Evolutionary conservation across 176 grass and related monocot species (phyloP), one percentile per base, ranked within the genome.

Genomic region (Triticum timopheevii): DNA sequence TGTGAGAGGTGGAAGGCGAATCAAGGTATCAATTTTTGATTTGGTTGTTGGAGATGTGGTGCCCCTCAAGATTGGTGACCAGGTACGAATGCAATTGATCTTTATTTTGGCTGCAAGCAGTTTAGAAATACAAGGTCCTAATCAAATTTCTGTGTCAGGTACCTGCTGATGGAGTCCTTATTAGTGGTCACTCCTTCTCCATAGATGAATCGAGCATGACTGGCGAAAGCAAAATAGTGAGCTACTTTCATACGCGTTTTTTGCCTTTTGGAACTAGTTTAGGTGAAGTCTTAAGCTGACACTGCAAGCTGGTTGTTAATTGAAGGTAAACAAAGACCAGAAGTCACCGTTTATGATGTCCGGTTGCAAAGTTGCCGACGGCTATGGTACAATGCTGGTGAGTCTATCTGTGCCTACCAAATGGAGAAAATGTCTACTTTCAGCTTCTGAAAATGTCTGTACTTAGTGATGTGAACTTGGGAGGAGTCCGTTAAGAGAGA

Each of bases 191-290:
- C 47, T 98, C 92, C 65, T 92, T 98, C 76, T 91, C 97, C 12
- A 90, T 98, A 74, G 97, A 98, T 36, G 97, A 98, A 85, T 96
- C 97, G n/a, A 94, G 94, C 83, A 96, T 98, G 97, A 98, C 97
- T 0, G 97, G 97, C 34, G 97, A 98, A 84, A 98, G 97, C 79
- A 96, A 96, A 91, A 87, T 98, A 4, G 97, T 98, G 81, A 96
- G 90, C 91, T 86, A 10, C 56, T 34, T 52, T 30, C 22, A 31
- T 80, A 67, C 35, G 3, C 35, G 3, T 50, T 49, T 81, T 58
- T 22, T 20, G 6, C 54, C 56, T 59, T 59, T 68, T 33, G 19
- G 15, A 81, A 86, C 39, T 76, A 81, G 63, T 69, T 73, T 67
- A 10, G 6, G 78, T 54, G 27, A 69, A 31, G 45, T 80, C 68